Percentiles rank a stretch among this genome's conserved stretches.
phyloP scores from a whole-genome alignment of 805 yeast genomes.

The Saccharomycopsis fibuligera region DNA sequence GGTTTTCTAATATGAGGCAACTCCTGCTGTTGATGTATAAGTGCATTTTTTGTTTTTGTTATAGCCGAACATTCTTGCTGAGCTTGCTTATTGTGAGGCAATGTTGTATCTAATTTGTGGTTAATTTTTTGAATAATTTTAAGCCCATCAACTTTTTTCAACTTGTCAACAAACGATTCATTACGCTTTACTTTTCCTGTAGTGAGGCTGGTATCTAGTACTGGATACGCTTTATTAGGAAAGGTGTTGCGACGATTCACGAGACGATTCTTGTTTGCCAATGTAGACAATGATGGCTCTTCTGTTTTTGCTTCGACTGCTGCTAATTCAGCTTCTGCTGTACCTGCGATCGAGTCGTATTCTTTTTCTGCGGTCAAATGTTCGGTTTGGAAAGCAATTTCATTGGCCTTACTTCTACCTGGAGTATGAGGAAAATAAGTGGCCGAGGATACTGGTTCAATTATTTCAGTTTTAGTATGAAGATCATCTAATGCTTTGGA shows the following conservation, averaged over 20 bases:
- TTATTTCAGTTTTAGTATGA: not conserved
- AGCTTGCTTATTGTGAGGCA: too few relatives aligned
- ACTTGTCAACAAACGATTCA: not conserved
- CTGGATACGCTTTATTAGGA: not conserved
- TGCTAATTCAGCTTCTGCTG: not conserved
- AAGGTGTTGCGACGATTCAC: not conserved
- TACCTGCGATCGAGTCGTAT: not conserved
- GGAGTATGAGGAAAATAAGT: conserved; percentile 64
- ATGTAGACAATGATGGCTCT: not conserved
- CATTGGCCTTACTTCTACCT: conserved; percentile 21
- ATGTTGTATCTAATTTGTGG: not conserved
- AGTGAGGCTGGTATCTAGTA: too few relatives aligned
- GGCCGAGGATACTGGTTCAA: conserved; percentile 61
- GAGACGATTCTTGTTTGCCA: not conserved
- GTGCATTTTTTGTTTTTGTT: not conserved
- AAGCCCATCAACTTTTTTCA: too few relatives aligned
- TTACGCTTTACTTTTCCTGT: too few relatives aligned
- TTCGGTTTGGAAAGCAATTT: conserved; percentile 6
- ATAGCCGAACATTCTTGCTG: too few relatives aligned
- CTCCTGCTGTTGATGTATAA: not conserved
- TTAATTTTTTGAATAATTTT: not conserved
- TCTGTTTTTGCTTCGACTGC: not conserved
- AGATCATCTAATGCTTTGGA: not conserved
- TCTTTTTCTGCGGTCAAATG: not conserved
- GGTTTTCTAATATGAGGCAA: too few relatives aligned